Percentiles rank a stretch among this genome's conserved stretches.
These are phyloP conservation scores for Candida palmyrensis DNA, from an alignment of 805 yeast species.

Conservation along the genomic window DNA sequence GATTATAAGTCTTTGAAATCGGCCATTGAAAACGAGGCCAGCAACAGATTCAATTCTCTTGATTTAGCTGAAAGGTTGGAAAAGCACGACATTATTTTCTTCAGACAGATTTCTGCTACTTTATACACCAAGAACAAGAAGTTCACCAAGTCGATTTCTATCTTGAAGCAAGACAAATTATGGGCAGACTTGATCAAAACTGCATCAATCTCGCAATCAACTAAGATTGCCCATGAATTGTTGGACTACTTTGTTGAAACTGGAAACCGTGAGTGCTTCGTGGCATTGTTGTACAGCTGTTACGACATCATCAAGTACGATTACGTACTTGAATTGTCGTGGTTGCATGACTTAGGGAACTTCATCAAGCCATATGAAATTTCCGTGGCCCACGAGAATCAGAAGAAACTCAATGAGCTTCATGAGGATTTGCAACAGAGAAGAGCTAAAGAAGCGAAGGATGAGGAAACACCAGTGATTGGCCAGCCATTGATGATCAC, in stretches of 20 bases:
- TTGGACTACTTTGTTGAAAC: conserved; percentile 91
- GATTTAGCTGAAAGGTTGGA: conserved; percentile 92
- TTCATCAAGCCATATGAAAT: conserved; percentile 90
- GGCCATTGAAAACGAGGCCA: conserved; percentile 70
- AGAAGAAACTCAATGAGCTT: conserved; percentile 57
- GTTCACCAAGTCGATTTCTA: conserved; percentile 82
- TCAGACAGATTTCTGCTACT: conserved; percentile 94
- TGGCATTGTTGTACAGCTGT: conserved; percentile 82
- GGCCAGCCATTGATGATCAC: conserved; percentile 80
- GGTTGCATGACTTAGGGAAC: conserved; percentile 83
- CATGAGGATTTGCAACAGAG: conserved; percentile 68
- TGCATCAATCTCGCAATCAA: conserved; percentile 73
- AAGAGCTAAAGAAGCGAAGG: conserved; percentile 49
- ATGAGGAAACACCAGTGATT: conserved; percentile 40
- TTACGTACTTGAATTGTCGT: conserved; percentile 80
- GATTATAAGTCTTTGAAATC: conserved; percentile 86
- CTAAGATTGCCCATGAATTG: conserved; percentile 83
- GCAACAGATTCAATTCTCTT: conserved; percentile 87
- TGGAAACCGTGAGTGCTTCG: conserved; percentile 92
- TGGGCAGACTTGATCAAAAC: conserved; percentile 95
- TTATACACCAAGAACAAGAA: conserved; percentile 92
- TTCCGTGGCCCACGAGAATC: conserved; percentile 77
- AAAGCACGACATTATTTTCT: conserved; percentile 83
- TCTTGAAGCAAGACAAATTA: conserved; percentile 85
- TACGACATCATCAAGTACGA: conserved; percentile 78